Base-by-base conservation (phyloP, 2,329 filamentous ascomycete genomes). In the Penicillium brasilianum region DNA sequence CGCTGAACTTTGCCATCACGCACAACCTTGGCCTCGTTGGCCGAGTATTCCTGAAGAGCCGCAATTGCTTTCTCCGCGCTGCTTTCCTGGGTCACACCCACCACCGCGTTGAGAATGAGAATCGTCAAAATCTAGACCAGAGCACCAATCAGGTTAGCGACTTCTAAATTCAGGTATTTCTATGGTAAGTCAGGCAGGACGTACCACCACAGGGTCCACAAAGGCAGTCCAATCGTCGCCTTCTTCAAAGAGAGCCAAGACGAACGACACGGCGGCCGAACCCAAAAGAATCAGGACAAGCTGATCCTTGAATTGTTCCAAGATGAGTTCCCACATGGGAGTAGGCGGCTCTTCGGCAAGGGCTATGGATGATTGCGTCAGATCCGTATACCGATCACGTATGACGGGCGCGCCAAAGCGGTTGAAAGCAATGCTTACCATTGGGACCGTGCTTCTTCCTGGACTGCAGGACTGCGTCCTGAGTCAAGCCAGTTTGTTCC, bases 281-380 rank as follows among this genome's bases (percentile, higher is more conserved):
- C 88, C 95, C 53, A 99, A 86, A 22, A 99, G 85, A 70, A 99
- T 99, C 57, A 99, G 86, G 69, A 99, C 95, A 51, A 99, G 87
- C 79, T 99, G 95, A 76, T 99, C 95, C 80, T 99, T 97, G 85
- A 99, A 99, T 78, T 99, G 95, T 81, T 99, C 95, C 61, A 99
- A 85, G 58, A 99, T 92, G 65, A 99, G 88, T 80, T 98, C 87
- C 95, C 94, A 99, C 51, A 99, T 77, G 41, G 95, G 95, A 34
- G 95, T 99, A 3, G 95, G 93, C 57, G 95, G 95, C 67, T 99
- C 95, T 81, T 99, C 95, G 49, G 87, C 85, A 58, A 92, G 83
- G 59, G 88, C 88, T 91, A 61, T 57, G 58, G 20, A 51, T 55
- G 46, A 55, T 28, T 51, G 37, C 56, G 57, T 69, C 54, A 74